Base-by-base conservation (phyloP, 495 filamentous ascomycete species). In the Hypoxylon subgilvum region DNA sequence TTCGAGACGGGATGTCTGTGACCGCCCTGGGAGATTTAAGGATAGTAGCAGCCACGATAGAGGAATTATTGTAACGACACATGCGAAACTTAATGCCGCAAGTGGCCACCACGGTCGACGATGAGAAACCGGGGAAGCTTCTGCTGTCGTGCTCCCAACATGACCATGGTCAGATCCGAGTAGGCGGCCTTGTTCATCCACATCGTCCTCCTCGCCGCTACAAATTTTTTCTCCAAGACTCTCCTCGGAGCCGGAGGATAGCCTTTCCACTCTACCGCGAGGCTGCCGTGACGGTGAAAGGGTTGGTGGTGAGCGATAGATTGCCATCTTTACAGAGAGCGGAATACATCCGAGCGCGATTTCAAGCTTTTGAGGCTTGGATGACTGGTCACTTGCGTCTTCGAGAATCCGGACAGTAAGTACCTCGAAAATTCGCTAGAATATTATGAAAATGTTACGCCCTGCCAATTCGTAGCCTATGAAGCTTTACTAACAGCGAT, bases 251-350 rank as follows among this genome's bases (percentile, higher is more conserved):
- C 16, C 10, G 39, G 31, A 41, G 16, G 16, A 21, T 13, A 14
- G 54, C 27, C 16, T 49, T 35, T 21, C 45, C 19, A 27, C 34
- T 23, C 55, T 40, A 32, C 51, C 27, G 16, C 16, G 50, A 21
- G n/a, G 39, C 8, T 44, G 46, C 16, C 19, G 21, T 44, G 44
- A 59, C 54, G 49, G 61, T 23, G 54, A 59, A 54, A 64, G 48
- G 30, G 42, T 2, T 30, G 52, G 27, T 32, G 23, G 19, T 16
- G 40, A 21, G 25, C 17, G 39, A 10, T 54, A 40, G 32, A 19
- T 36, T 19, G 22, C 39, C 61, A 64, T 59, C 25, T 50, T 47
- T 45, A 25, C 14, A 17, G 27, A 38, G 30, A 36, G 9, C 52
- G 38, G 60, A 58, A 25, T 30, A 39, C 28, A 10, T 16, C 49